Conservation (phyloP, 2,329 filamentous ascomycete genomes). For the Trichoderma koningii region DNA sequence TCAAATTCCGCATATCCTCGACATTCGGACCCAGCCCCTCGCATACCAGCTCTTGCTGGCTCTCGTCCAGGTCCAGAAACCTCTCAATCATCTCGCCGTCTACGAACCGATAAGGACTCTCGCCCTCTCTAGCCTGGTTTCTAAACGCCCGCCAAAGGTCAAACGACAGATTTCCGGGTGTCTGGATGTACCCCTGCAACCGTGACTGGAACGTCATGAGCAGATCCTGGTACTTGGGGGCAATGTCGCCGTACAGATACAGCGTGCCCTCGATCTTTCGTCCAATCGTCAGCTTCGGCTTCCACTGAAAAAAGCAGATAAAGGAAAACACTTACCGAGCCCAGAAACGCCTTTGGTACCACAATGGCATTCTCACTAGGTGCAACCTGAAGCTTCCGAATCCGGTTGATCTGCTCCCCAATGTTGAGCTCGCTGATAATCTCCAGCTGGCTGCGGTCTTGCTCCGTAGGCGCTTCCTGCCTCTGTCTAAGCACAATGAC, state of each 20-base stretch:
- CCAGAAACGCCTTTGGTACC: slow-evolving; percentile 81
- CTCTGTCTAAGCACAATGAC: slow-evolving; percentile 79
- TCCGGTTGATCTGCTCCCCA: slow-evolving; percentile 91
- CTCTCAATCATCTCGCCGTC: slow-evolving; percentile 89
- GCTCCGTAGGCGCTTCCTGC: slow-evolving; percentile 67
- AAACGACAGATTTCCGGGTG: slow-evolving; percentile 75
- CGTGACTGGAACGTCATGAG: slow-evolving; percentile 78
- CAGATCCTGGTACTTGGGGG: slow-evolving; percentile 70
- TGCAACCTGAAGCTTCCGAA: slow-evolving; percentile 71
- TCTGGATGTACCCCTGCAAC: slow-evolving; percentile 66
- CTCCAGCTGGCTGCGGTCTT: slow-evolving; percentile 71
- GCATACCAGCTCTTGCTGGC: slow-evolving; percentile 55
- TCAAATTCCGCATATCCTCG: slow-evolving; percentile 61
- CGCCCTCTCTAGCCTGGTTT: slow-evolving; percentile 69
- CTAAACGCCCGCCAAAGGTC: slow-evolving; percentile 79
- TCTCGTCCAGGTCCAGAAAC: slow-evolving; percentile 72
- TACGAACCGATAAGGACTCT: slow-evolving; percentile 82
- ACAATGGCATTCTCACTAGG: slow-evolving; percentile 67
- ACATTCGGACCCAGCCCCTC: slow-evolving; percentile 61
- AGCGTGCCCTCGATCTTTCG: slow-evolving; percentile 81
- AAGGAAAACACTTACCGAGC: slow-evolving; percentile 64
- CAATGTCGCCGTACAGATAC: slow-evolving; percentile 84
- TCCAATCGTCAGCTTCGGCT: not conserved
- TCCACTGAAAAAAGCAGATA: not conserved
- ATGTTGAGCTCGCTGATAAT: slow-evolving; percentile 80